These are phyloP conservation scores for Trichophyton verrucosum DNA, from an alignment of 2,329 filamentous ascomycete species.

Conservation along the genomic window DNA sequence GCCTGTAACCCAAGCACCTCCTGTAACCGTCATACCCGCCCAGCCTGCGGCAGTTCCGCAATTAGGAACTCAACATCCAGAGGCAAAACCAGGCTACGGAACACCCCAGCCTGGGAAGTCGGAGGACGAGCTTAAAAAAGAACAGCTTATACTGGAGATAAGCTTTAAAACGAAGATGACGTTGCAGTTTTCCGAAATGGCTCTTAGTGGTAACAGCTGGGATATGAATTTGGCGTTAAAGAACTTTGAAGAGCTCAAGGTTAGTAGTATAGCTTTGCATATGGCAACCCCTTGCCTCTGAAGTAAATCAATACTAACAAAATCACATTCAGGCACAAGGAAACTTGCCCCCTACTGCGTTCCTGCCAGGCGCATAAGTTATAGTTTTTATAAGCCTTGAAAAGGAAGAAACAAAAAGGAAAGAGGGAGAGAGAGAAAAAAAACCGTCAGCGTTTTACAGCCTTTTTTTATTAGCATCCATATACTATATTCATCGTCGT, in stretches of 20 bases:
- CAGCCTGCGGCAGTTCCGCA: not conserved
- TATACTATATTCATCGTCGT: not conserved
- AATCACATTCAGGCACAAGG: constrained; percentile 11
- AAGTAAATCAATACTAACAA: not conserved
- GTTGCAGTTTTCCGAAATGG: constrained; percentile 64
- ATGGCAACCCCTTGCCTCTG: not conserved
- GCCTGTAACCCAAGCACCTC: not conserved
- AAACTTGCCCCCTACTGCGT: constrained; percentile 14
- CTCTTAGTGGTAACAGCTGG: constrained; percentile 68
- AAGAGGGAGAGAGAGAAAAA: not conserved
- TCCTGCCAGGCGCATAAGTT: constrained; percentile 11
- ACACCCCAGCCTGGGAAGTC: constrained; percentile 32
- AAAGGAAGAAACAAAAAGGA: too few relatives aligned
- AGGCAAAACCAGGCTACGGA: constrained; percentile 30
- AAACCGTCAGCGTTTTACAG: not conserved
- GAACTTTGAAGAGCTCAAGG: constrained; percentile 65
- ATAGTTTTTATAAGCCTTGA: not conserved
- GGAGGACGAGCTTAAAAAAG: constrained; percentile 46
- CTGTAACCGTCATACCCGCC: constrained; percentile 12
- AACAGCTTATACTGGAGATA: constrained; percentile 58
- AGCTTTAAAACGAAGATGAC: constrained; percentile 71
- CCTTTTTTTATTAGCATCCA: not conserved
- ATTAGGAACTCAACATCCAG: constrained; percentile 18
- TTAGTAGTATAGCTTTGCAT: constrained; percentile 26
- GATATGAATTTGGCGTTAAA: constrained; percentile 61